Evolutionary conservation across 495 filamentous ascomycete genomes (phyloP).

Genomic region (Aspergillus kassunensis): DNA sequence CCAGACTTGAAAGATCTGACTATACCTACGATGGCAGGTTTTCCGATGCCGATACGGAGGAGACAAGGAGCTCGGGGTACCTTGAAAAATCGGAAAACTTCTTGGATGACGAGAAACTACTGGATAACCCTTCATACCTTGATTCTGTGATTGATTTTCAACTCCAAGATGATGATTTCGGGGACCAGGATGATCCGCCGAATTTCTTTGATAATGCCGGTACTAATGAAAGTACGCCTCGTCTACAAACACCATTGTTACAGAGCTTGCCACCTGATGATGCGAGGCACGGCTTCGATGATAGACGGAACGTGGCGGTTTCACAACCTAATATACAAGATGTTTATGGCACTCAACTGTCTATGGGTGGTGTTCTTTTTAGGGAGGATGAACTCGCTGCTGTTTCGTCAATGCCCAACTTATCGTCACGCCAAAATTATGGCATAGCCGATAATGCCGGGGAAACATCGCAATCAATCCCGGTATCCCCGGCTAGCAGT

Average conservation of each 20-base stretch:
- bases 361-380: slow-evolving; percentile 4
- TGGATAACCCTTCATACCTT: slow-evolving; percentile 46
- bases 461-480: slow-evolving; percentile 7
- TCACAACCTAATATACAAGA: slow-evolving; percentile 6
- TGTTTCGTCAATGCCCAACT: neutral
- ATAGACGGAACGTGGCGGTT: neutral
- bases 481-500: slow-evolving; percentile 23
- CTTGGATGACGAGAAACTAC: slow-evolving; percentile 32
- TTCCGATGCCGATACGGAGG: slow-evolving; percentile 41
- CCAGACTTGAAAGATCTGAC: slow-evolving; percentile 29
- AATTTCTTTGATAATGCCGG: neutral
- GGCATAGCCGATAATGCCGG: neutral
- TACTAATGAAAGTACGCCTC: slow-evolving; percentile 16
- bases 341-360: neutral
- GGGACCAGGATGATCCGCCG: slow-evolving; percentile 15
- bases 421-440: neutral
- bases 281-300: neutral
- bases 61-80: slow-evolving; percentile 24
- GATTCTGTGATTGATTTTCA: slow-evolving; percentile 47
- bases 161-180: slow-evolving; percentile 38
- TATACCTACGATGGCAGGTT: slow-evolving; percentile 43
- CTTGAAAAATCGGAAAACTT: slow-evolving; percentile 30
- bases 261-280: slow-evolving; percentile 2
- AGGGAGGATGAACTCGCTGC: neutral
- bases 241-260: slow-evolving; percentile 10